Conservation (phyloP, 2,329 filamentous ascomycete species). For the Teratosphaeria nubilosa region DNA sequence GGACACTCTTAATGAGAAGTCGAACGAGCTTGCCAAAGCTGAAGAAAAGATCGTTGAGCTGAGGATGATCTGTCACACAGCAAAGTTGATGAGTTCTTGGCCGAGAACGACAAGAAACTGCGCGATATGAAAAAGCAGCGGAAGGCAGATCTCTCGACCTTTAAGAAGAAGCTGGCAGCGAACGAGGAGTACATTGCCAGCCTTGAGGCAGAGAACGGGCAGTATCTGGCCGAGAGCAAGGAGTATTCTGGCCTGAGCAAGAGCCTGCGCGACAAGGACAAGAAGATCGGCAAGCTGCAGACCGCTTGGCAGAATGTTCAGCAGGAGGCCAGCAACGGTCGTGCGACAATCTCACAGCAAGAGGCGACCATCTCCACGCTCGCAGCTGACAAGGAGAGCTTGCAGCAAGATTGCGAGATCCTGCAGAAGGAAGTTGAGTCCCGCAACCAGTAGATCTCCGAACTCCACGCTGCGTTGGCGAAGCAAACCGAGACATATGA, state of each 20-base stretch:
- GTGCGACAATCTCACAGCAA: background rate
- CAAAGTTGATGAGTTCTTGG: too few species aligned
- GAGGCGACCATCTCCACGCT: background rate
- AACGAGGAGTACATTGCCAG: background rate
- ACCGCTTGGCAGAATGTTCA: background rate
- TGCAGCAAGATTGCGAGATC: background rate
- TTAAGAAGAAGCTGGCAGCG: background rate
- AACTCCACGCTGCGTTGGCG: background rate
- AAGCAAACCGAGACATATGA: background rate
- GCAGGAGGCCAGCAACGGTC: background rate
- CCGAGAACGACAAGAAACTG: background rate
- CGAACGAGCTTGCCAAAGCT: background rate
- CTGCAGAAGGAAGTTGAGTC: background rate
- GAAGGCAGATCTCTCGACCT: background rate
- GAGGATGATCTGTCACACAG: too few species aligned
- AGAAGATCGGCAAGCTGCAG: background rate
- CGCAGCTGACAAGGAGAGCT: background rate
- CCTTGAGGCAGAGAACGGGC: background rate
- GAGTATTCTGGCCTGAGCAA: background rate
- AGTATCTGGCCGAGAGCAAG: background rate
- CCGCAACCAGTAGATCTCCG: background rate
- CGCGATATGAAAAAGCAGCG: background rate
- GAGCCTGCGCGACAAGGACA: background rate
- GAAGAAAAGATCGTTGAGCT: background rate
- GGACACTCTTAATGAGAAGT: background rate